phyloP scores from a whole-genome alignment of 2,329 filamentous ascomycete genomes.

The Rhynchosporium graminicola region DNA sequence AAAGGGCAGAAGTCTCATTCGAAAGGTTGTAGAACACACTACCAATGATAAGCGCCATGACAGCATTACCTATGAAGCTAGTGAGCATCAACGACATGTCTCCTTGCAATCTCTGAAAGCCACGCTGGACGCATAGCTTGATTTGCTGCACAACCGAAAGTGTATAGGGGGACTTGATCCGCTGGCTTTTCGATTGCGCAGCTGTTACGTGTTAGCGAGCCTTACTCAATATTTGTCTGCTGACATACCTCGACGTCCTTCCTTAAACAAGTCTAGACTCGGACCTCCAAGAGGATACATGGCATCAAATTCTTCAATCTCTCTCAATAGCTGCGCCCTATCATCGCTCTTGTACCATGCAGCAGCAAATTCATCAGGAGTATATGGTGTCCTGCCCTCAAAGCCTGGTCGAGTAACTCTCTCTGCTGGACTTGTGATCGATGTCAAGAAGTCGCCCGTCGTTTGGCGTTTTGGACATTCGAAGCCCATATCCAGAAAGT shows the following conservation, averaged over 20 bases:
- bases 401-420: slow-evolving; percentile 56
- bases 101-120: slow-evolving; percentile 73
- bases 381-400: slow-evolving; percentile 57
- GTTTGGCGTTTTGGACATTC: slow-evolving; percentile 62
- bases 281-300: slow-evolving; percentile 36
- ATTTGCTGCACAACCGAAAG: slow-evolving; percentile 77
- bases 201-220: slow-evolving; percentile 23
- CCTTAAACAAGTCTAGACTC: slow-evolving; percentile 43
- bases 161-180: slow-evolving; percentile 77
- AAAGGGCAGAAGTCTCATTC: slow-evolving; percentile 57
- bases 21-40: slow-evolving; percentile 65
- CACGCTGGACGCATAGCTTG: slow-evolving; percentile 76
- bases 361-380: slow-evolving; percentile 55
- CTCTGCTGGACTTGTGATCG: slow-evolving; percentile 65
- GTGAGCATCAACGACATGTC: slow-evolving; percentile 72
- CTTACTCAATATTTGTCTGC: neutral
- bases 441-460: slow-evolving; percentile 71
- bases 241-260: slow-evolving; percentile 41
- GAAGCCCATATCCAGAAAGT: slow-evolving; percentile 73
- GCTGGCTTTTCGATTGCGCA: slow-evolving; percentile 41
- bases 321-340: slow-evolving; percentile 46
- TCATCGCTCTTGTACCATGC: slow-evolving; percentile 51
- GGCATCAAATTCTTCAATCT: slow-evolving; percentile 55
- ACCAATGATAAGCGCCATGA: slow-evolving; percentile 64
- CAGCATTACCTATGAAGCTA: slow-evolving; percentile 32